Evolutionary conservation across 345 rosid genomes (phyloP).

Genomic region (Eucalyptus grandis): DNA sequence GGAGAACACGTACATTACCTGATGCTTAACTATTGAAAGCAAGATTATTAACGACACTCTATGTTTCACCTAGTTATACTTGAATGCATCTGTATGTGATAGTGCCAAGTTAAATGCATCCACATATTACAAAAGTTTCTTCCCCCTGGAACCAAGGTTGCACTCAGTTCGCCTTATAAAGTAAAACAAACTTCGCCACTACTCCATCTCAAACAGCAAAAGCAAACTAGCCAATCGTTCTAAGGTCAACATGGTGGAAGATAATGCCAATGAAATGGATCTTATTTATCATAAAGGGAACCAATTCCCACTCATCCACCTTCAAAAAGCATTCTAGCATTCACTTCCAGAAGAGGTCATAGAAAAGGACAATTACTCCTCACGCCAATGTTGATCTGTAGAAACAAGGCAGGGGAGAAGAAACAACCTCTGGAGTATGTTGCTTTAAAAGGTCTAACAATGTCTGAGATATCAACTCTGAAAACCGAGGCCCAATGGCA

Average conservation of each 20-base stretch:
- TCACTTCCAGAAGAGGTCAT: not conserved
- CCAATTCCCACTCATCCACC: not conserved
- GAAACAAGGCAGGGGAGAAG: not conserved
- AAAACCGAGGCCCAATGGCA: conserved; percentile 86
- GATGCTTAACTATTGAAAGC: no score
- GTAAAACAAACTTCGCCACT: not conserved
- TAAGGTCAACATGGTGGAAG: not conserved
- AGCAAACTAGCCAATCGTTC: not conserved
- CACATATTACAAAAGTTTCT: not conserved
- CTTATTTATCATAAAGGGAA: not conserved
- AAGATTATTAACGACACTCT: not conserved
- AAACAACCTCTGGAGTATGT: conserved; percentile 73
- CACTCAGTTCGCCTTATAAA: not conserved
- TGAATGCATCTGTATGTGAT: not conserved
- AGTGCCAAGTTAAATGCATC: not conserved
- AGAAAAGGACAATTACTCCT: not conserved
- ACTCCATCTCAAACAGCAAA: not conserved
- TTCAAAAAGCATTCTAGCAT: not conserved
- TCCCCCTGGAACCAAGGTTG: not conserved
- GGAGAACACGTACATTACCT: no score
- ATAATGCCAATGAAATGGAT: not conserved
- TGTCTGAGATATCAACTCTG: conserved; percentile 67
- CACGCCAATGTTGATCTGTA: rapidly evolving
- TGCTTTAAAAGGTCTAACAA: conserved; percentile 71
- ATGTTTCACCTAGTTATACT: not conserved